Evolutionary conservation across 176 grass and related monocot genomes (phyloP).

Genomic region (Lolium multiflorum): DNA sequence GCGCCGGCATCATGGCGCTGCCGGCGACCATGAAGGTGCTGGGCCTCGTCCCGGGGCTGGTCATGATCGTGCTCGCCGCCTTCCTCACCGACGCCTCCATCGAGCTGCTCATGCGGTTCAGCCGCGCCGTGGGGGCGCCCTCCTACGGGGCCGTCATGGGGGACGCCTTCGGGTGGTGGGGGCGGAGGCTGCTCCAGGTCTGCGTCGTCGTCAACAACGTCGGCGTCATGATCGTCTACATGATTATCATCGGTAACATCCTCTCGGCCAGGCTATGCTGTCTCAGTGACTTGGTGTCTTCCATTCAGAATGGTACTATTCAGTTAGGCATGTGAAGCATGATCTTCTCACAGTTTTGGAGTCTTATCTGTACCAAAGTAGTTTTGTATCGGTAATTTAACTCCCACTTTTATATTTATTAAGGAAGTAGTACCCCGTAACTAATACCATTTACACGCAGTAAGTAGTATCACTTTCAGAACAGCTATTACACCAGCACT

Average conservation of each 20-base stretch:
- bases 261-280: background rate
- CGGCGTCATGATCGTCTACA: constrained; percentile 94
- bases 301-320: background rate
- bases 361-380: background rate
- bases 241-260: constrained; percentile 94
- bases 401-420: background rate
- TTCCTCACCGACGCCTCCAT: constrained; percentile 92
- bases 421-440: no score
- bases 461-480: background rate
- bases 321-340: background rate
- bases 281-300: background rate
- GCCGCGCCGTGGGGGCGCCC: constrained; percentile 60
- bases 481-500: background rate
- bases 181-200: constrained; percentile 71
- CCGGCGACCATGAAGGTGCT: constrained; percentile 97
- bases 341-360: background rate
- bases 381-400: background rate
- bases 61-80: constrained; percentile 81
- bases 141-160: constrained; percentile 83
- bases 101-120: constrained; percentile 82
- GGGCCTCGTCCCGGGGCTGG: constrained; percentile 74
- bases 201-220: constrained; percentile 92
- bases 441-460: background rate
- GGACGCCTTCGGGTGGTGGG: constrained; percentile 71
- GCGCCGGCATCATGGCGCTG: constrained; percentile 97